Percentiles rank a stretch among this genome's conserved stretches.
phyloP scores from a whole-genome alignment of 2,329 filamentous ascomycete genomes.

The Rhinocladiella mackenziei region DNA sequence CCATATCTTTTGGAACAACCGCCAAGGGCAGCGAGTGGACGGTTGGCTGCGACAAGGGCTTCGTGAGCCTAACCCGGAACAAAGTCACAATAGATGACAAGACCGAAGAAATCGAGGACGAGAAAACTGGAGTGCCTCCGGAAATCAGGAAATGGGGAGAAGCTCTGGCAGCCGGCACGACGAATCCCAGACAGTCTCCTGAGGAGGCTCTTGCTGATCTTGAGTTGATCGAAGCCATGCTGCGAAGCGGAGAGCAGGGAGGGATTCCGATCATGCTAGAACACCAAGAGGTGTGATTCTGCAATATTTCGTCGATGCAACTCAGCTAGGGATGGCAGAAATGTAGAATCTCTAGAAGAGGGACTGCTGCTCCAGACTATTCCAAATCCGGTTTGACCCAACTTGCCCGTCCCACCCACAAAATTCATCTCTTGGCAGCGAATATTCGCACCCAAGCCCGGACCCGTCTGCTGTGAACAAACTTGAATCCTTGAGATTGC shows the following conservation, averaged over 20 bases:
- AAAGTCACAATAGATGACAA: constrained; percentile 37
- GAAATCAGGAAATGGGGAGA: constrained; percentile 53
- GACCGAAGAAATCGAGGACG: constrained; percentile 43
- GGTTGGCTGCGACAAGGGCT: constrained; percentile 51
- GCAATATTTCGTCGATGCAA: no score
- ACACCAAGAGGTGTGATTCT: constrained; percentile 26
- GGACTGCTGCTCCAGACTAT: no score
- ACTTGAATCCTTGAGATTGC: constrained; percentile 1
- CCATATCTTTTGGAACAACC: constrained; percentile 51
- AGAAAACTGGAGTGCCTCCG: constrained; percentile 49
- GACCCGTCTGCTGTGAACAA: no score
- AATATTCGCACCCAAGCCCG: no score
- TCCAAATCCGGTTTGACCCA: not conserved
- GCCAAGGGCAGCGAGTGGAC: constrained; percentile 48
- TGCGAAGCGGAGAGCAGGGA: constrained; percentile 36
- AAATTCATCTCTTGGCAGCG: no score
- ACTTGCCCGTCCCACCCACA: no score
- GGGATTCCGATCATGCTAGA: constrained; percentile 25
- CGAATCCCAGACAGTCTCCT: constrained; percentile 44
- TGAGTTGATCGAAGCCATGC: constrained; percentile 29
- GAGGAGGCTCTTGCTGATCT: constrained; percentile 41
- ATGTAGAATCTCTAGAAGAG: no score
- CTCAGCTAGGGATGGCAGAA: not conserved
- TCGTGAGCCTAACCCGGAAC: constrained; percentile 43
- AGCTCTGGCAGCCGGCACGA: constrained; percentile 42